Evolutionary conservation across 192 early-diverging fungal species (phyloP), one percentile per base, ranked within the genome.

Genomic region (Geosiphon pyriformis): DNA sequence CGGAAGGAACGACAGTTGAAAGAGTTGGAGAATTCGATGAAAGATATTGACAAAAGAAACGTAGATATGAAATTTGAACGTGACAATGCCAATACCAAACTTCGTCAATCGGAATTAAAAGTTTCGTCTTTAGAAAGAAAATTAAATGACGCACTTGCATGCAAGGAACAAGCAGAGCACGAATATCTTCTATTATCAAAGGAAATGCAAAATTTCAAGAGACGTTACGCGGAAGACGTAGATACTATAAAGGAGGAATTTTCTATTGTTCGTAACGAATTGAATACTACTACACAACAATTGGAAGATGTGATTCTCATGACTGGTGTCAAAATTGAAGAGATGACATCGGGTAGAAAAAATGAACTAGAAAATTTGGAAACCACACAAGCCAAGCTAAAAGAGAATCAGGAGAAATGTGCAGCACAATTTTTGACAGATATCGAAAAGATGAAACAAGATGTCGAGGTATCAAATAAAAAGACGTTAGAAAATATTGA

Each of bases 61-160:
- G 22, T 46, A 31, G 51, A 66, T 56, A 66, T 66, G 65, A 66
- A 66, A 31, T 66, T 56, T 56, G 65, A 66, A 56, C 51, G 65
- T 26, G 65, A 66, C 42, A 66, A 66, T 46, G 65, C 65, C 12
- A 30, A 27, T 56, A 56, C 53, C 27, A 66, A 56, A 47, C 53
- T 56, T 46, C 51, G 65, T 20, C 65, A 66, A 56, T 37, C 65
- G 10, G 65, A 66, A 66, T 30, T 66, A 29, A 66, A 66, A 25
- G 65, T 66, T 22, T 66, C 65, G 7, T 29, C 50, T 56, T 30
- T 66, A 29, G 52, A 66, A 26, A 18, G 65, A 46, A 66, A 66
- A 56, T 20, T 56, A 29, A 23, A 33, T 15, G 65, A 66, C 18
- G 65, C 65, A 42, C 47, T 66, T 4, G 65, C 65, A 8, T 18